These are phyloP conservation scores for Rhizophora mangle DNA, from an alignment of 345 rosid genomes.

Conservation along the genomic window DNA sequence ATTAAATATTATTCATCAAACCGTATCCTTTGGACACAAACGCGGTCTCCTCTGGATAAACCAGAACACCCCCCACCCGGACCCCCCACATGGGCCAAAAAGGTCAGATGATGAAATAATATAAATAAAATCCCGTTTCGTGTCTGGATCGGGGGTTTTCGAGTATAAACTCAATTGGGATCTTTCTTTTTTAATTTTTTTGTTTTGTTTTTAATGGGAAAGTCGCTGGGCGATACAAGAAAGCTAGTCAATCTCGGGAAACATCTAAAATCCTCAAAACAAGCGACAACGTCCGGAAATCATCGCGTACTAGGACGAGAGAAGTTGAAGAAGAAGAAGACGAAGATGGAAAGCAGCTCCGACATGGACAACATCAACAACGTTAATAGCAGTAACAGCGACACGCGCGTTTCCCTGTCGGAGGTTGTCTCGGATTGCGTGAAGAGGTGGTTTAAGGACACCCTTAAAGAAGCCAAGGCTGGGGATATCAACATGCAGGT, in stretches of 20 bases:
- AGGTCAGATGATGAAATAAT: no score
- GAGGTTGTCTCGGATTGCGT: conserved; percentile 81
- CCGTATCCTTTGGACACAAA: neutral
- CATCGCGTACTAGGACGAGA: neutral
- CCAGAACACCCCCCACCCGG: no score
- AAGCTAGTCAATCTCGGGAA: conserved; percentile 33
- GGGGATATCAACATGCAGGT: conserved; percentile 93
- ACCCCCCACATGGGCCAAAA: neutral
- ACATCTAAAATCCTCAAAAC: conserved; percentile 32
- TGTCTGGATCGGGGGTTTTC: neutral
- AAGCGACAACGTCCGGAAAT: conserved; percentile 31
- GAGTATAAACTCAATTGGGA: no score
- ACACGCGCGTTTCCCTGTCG: conserved; percentile 56
- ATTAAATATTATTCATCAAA: conserved; percentile 15
- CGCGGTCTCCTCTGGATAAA: neutral
- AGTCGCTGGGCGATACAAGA: conserved; percentile 39
- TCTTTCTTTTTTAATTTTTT: neutral
- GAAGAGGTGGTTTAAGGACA: conserved; percentile 88
- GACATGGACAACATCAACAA: conserved; percentile 9
- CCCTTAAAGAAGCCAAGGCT: conserved; percentile 86
- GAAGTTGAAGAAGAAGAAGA: conserved; percentile 27
- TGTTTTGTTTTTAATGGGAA: conserved; percentile 41
- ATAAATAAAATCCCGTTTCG: no score
- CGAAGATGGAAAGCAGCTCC: conserved; percentile 48
- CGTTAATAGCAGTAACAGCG: conserved; percentile 11